Evolutionary conservation across 2,329 filamentous ascomycete species (phyloP).

Genomic region (Fonsecaea erecta): DNA sequence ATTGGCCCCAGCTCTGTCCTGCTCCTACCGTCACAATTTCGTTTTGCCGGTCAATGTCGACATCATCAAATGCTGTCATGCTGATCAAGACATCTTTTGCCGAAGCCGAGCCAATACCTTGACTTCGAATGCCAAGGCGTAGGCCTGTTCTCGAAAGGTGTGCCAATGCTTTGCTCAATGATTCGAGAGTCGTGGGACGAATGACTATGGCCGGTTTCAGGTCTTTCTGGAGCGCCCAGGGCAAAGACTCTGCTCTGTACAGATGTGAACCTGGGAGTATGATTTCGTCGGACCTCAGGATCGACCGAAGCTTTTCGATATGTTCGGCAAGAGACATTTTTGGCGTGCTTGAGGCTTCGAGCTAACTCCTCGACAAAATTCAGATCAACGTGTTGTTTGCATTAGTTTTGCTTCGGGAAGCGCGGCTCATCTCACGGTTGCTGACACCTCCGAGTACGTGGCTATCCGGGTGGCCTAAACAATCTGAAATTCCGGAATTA

Average conservation of each 20-base stretch:
- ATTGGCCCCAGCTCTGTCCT: conserved; percentile 8
- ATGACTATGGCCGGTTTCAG: conserved; percentile 2
- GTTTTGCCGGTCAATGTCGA: conserved; percentile 3
- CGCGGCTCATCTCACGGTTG: neutral
- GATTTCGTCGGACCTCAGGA: conserved; percentile 5
- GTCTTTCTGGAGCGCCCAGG: conserved; percentile 12
- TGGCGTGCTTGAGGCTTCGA: neutral
- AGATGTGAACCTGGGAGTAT: neutral
- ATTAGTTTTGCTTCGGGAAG: neutral
- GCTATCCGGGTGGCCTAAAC: neutral
- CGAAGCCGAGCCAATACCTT: conserved; percentile 12
- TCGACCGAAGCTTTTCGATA: neutral
- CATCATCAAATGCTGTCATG: conserved; percentile 7
- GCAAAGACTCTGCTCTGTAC: conserved; percentile 5
- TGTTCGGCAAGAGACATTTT: neutral
- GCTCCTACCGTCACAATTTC: conserved; percentile 11
- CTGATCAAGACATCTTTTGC: conserved; percentile 14
- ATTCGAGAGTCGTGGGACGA: conserved; percentile 4
- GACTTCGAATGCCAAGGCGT: conserved; percentile 7
- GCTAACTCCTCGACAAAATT: neutral
- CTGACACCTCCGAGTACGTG: neutral
- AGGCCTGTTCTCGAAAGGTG: conserved; percentile 9
- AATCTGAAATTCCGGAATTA: neutral
- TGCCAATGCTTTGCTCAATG: conserved; percentile 10
- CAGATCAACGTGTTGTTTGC: neutral